These are phyloP conservation scores for Hypericum androsaemum DNA, from an alignment of 345 rosid genomes.

Conservation along the genomic window DNA sequence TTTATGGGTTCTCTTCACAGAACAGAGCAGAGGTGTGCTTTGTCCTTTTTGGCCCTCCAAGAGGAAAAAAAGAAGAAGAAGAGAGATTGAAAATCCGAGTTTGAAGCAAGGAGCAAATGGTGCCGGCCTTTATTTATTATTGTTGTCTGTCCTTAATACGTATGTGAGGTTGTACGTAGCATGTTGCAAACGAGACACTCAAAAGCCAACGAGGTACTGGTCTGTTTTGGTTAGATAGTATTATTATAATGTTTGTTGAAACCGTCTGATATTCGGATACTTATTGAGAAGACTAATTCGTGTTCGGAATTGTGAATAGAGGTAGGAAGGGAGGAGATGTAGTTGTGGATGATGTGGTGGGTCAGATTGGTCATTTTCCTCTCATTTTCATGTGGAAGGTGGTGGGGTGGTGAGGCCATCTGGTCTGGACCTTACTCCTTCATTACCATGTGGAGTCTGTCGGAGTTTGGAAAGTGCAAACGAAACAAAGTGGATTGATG, in stretches of 20 bases:
- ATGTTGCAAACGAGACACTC: no score
- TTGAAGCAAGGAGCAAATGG: slow-evolving; percentile 30
- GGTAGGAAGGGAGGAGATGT: slow-evolving; percentile 9
- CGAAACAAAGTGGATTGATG: slow-evolving; percentile 27
- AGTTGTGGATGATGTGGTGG: slow-evolving; percentile 17
- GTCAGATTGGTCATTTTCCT: slow-evolving; percentile 23
- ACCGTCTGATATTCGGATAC: neutral
- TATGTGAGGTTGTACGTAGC: neutral
- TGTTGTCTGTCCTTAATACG: neutral
- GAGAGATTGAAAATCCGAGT: slow-evolving; percentile 14
- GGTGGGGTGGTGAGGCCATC: slow-evolving; percentile 17
- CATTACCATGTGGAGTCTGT: slow-evolving; percentile 71
- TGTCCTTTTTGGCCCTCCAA: slow-evolving; percentile 38
- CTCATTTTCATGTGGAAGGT: slow-evolving; percentile 47
- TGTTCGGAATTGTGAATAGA: neutral
- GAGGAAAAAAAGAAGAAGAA: slow-evolving; percentile 15
- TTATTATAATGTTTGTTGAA: neutral
- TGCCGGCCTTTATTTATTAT: slow-evolving; percentile 13
- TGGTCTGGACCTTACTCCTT: slow-evolving; percentile 34
- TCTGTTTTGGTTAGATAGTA: no score
- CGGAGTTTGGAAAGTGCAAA: slow-evolving; percentile 26
- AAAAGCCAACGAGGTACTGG: no score
- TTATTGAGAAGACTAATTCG: neutral
- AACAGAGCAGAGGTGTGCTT: slow-evolving; percentile 19
- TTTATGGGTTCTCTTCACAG: slow-evolving; percentile 24